These are phyloP conservation scores for Zea luxurians DNA, from an alignment of 176 grass and related monocot species.

Conservation along the genomic window DNA sequence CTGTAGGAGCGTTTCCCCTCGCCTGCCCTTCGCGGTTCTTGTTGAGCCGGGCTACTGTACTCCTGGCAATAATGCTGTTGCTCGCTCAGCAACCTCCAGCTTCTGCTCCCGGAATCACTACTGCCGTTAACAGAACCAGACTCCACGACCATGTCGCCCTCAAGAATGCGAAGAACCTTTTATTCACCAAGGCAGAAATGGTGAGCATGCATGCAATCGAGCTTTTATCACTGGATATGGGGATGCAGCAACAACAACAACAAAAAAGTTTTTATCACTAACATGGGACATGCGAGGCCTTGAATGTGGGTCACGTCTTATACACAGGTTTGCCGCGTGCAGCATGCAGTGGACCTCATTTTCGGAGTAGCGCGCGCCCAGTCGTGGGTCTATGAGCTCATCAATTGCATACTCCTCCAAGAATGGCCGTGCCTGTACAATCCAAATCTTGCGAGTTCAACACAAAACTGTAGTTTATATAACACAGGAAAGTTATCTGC, in stretches of 20 bases:
- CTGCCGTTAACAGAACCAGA: constrained; percentile 54
- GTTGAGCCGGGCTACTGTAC: constrained; percentile 43
- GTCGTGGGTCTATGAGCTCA: constrained; percentile 76
- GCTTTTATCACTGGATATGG: constrained; percentile 4
- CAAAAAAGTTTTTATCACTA: constrained; percentile 27
- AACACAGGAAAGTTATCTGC: not conserved
- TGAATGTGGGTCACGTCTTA: constrained; percentile 78
- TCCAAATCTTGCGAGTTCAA: constrained; percentile 26
- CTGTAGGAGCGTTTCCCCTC: constrained; percentile 56
- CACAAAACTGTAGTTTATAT: not conserved
- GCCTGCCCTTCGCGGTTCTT: constrained; percentile 41
- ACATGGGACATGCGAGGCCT: constrained; percentile 97
- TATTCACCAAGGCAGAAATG: not conserved
- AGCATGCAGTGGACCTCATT: constrained; percentile 90
- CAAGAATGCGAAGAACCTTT: constrained; percentile 94
- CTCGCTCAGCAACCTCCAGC: constrained; percentile 53
- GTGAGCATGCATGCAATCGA: constrained; percentile 4
- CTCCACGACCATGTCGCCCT: constrained; percentile 78
- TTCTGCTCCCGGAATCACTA: constrained; percentile 66
- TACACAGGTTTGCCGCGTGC: constrained; percentile 84
- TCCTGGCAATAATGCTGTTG: constrained; percentile 42
- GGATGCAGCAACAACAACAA: not conserved
- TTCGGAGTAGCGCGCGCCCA: constrained; percentile 59
- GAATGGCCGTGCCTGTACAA: constrained; percentile 71
- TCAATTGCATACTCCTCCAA: constrained; percentile 59